A percentile compares a stretch with the other conserved stretches of the same genome.
Conservation (phyloP, 306 rosid genomes). For the Quercus parvula region DNA sequence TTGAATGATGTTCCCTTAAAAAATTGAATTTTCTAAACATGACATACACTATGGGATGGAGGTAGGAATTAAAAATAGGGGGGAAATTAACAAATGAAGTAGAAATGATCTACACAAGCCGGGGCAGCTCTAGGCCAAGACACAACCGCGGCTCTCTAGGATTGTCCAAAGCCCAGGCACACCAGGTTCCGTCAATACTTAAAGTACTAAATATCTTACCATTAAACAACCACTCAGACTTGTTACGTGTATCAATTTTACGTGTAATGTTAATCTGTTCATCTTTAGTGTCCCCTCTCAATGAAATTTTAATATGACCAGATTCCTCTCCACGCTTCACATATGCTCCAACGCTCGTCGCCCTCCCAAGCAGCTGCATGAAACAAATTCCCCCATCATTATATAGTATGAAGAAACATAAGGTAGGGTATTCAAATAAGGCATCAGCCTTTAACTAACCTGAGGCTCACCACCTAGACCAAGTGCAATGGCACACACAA, state of each 20-base stretch:
- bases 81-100: too few relatives aligned
- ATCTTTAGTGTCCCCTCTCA: conserved; percentile 67
- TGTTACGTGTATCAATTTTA: conserved; percentile 66
- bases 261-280: conserved; percentile 55
- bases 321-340: conserved; percentile 93
- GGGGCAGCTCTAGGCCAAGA: neutral
- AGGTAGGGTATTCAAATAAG: neutral
- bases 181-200: neutral
- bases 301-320: conserved; percentile 60
- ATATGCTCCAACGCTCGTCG: conserved; percentile 69
- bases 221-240: conserved; percentile 82
- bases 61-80: too few relatives aligned
- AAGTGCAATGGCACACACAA: conserved; percentile 95
- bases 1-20: too few relatives aligned
- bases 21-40: too few relatives aligned
- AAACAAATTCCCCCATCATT: conserved; percentile 20
- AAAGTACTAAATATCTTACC: conserved; percentile 42
- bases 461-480: conserved; percentile 98
- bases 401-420: conserved; percentile 8
- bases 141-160: neutral
- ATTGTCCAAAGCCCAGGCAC: neutral
- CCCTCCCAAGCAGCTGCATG: conserved; percentile 84
- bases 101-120: too few relatives aligned
- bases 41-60: too few relatives aligned
- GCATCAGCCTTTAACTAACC: conserved; percentile 48